phyloP scores from a whole-genome alignment of 257 asterid genomes.

The Ehretia macrophylla region DNA sequence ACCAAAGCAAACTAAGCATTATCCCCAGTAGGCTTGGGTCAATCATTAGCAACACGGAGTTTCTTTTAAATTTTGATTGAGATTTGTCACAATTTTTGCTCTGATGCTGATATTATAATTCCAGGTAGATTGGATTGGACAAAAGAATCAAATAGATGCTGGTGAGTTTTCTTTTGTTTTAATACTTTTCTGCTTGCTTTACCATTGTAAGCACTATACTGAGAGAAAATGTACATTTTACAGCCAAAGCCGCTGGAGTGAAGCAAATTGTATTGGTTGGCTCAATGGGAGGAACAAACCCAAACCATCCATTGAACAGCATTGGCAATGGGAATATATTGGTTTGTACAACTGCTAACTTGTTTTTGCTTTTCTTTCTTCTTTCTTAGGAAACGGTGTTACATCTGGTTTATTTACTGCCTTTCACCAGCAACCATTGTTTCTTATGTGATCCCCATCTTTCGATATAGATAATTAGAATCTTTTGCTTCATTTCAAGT shows the following conservation, averaged over 20 bases:
- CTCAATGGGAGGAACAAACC: constrained; percentile 94
- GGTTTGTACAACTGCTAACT: constrained; percentile 36
- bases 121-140: constrained; percentile 97
- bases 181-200: not conserved
- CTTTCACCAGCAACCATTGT: no score
- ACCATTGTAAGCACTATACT: not conserved
- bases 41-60: no score
- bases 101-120: not conserved
- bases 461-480: no score
- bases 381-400: no score
- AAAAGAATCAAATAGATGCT: constrained; percentile 88
- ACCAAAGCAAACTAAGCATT: no score
- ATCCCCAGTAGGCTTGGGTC: no score
- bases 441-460: no score
- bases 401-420: not conserved
- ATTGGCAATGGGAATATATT: constrained; percentile 87
- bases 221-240: constrained; percentile 5
- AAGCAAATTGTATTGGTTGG: constrained; percentile 92
- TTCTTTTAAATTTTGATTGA: no score
- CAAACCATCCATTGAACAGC: constrained; percentile 72
- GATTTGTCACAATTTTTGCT: no score
- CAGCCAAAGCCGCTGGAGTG: constrained; percentile 97
- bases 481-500: no score
- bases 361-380: not conserved
- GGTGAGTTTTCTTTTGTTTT: constrained; percentile 37